Conservation (phyloP, 345 rosid species). For the Pseudoturritis turrita region DNA sequence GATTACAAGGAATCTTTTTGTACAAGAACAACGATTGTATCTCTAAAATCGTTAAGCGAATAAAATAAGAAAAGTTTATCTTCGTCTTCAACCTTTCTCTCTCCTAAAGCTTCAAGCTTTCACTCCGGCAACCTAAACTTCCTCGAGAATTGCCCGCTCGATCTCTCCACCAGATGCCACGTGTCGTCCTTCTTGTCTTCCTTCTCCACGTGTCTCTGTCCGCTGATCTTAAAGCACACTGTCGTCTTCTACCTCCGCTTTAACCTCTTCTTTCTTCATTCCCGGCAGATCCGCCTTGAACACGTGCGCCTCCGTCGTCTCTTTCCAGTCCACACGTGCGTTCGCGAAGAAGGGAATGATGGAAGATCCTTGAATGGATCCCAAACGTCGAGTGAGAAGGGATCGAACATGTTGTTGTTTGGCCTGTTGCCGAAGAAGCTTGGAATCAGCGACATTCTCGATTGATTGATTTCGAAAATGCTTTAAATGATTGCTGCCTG, state of each 20-base stretch:
- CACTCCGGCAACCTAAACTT: no score
- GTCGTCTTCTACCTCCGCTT: constrained; percentile 36
- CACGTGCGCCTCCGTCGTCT: constrained; percentile 41
- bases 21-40: no score
- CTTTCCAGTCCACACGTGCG: constrained; percentile 38
- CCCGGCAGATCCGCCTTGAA: constrained; percentile 41
- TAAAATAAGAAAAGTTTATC: no score
- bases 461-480: neutral
- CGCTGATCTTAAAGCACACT: constrained; percentile 37
- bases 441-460: constrained; percentile 24
- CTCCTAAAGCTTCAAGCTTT: no score
- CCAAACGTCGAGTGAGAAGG: constrained; percentile 23
- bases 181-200: constrained; percentile 37
- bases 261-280: constrained; percentile 41
- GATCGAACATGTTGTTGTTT: constrained; percentile 15
- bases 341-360: neutral
- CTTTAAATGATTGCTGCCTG: no score
- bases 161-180: constrained; percentile 39
- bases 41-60: no score
- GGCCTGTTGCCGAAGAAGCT: constrained; percentile 24
- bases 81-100: no score
- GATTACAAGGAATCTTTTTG: no score
- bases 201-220: constrained; percentile 33
- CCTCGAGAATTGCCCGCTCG: constrained; percentile 36
- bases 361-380: constrained; percentile 15